phyloP scores from a whole-genome alignment of 192 early-diverging fungal genomes.

The Fimicolochytrium jonesii region DNA sequence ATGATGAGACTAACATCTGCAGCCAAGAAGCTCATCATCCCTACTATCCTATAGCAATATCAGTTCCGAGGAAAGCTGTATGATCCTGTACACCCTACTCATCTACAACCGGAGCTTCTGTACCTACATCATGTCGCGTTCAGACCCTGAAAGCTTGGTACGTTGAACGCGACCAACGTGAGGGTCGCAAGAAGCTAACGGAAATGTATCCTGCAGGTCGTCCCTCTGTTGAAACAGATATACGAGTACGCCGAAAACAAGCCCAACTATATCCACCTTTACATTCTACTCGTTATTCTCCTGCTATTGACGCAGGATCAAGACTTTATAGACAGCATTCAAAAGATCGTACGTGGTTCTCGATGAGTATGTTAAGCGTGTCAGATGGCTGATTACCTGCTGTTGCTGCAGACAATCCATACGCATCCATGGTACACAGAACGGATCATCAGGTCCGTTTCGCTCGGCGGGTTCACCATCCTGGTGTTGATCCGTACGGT shows the following conservation, averaged over 20 bases:
- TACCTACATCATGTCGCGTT: conserved; percentile 67
- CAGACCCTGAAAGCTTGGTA: conserved; percentile 75
- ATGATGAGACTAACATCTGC: not conserved
- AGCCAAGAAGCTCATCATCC: not conserved
- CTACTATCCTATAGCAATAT: conserved; percentile 18
- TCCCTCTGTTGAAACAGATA: conserved; percentile 60
- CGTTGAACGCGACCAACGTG: no score
- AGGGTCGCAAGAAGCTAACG: no score
- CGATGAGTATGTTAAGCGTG: not conserved
- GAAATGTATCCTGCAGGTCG: conserved; percentile 40
- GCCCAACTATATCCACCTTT: conserved; percentile 58
- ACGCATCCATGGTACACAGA: conserved; percentile 71
- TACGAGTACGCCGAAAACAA: conserved; percentile 64
- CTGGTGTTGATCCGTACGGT: conserved; percentile 64
- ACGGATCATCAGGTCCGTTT: conserved; percentile 56
- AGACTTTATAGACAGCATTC: conserved; percentile 66
- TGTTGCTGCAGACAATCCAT: conserved; percentile 43
- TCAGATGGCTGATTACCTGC: not conserved
- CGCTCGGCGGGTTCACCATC: conserved; percentile 62
- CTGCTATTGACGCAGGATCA: conserved; percentile 68
- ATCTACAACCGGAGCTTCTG: conserved; percentile 64
- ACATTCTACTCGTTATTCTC: conserved; percentile 64
- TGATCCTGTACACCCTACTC: conserved; percentile 64
- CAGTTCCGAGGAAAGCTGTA: conserved; percentile 52
- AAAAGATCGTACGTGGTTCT: conserved; percentile 58